A percentile compares a stretch with the other conserved stretches of the same genome.
phyloP scores from a whole-genome alignment of 805 yeast genomes.

The Hanseniaspora thailandica region DNA sequence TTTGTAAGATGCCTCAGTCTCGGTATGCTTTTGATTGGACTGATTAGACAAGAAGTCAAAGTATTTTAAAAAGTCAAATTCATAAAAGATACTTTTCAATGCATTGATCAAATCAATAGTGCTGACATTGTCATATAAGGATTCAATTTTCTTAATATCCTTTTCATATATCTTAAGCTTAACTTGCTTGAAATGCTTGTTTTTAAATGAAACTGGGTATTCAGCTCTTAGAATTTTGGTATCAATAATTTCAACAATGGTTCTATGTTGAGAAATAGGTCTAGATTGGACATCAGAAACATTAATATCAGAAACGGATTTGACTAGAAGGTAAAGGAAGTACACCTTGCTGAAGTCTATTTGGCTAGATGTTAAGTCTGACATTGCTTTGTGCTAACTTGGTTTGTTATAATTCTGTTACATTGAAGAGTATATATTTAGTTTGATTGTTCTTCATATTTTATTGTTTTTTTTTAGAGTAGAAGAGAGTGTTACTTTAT shows the following conservation, averaged over 20 bases:
- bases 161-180: not conserved
- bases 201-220: not conserved
- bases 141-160: not conserved
- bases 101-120: not conserved
- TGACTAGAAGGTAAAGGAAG: not conserved
- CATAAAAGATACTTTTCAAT: not conserved
- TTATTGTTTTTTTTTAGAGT: not conserved
- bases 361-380: not conserved
- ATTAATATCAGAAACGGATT: not conserved
- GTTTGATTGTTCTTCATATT: not conserved
- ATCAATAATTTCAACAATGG: not conserved
- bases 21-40: too few relatives aligned
- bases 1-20: not conserved
- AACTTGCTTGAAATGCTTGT: not conserved
- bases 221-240: not conserved
- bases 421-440: too few relatives aligned
- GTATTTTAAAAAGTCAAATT: not conserved
- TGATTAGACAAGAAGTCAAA: not conserved
- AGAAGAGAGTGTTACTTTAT: too few relatives aligned
- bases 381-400: not conserved
- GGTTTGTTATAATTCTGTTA: not conserved
- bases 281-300: not conserved
- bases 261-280: not conserved
- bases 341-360: not conserved
- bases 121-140: not conserved